A percentile compares a stretch with the other conserved stretches of the same genome.
Evolutionary conservation across 2,329 filamentous ascomycete genomes (phyloP).

Genomic region (Alternaria triticina): DNA sequence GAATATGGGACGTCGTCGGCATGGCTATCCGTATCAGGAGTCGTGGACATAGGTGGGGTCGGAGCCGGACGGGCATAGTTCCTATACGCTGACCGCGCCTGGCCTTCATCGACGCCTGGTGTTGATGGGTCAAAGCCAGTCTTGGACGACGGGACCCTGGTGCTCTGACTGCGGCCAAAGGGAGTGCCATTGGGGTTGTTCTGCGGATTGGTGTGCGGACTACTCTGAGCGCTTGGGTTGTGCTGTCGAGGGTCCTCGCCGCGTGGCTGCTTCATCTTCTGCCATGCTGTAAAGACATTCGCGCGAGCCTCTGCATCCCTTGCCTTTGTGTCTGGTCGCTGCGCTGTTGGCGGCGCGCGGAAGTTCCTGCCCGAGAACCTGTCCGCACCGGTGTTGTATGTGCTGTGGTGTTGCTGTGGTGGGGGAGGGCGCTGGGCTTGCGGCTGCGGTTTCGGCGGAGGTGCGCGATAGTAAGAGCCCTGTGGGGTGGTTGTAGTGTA

Average conservation of each 20-base stretch:
- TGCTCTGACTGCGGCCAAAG: slow-evolving; percentile 49
- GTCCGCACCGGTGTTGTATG: slow-evolving; percentile 50
- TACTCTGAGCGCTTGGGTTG: slow-evolving; percentile 18
- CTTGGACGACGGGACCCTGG: slow-evolving; percentile 58
- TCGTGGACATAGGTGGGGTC: slow-evolving; percentile 34
- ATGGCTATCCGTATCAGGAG: slow-evolving; percentile 28
- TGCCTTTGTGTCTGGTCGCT: slow-evolving; percentile 35
- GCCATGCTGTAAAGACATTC: slow-evolving; percentile 57
- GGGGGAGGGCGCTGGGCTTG: slow-evolving; percentile 34
- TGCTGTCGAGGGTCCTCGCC: slow-evolving; percentile 36
- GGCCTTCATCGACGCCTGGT: slow-evolving; percentile 65
- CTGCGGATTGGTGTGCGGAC: slow-evolving; percentile 10
- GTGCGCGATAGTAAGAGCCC: slow-evolving; percentile 41
- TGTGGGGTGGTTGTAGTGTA: slow-evolving; percentile 47
- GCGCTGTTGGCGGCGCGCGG: slow-evolving; percentile 43
- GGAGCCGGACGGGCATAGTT: slow-evolving; percentile 43
- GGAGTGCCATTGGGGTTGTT: slow-evolving; percentile 47
- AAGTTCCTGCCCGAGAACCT: slow-evolving; percentile 53
- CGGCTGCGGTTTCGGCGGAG: slow-evolving; percentile 35
- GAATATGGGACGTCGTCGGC: slow-evolving; percentile 47
- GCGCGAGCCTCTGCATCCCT: slow-evolving; percentile 50
- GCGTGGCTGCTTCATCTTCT: slow-evolving; percentile 54
- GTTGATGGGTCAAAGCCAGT: slow-evolving; percentile 65
- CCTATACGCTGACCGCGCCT: slow-evolving; percentile 60
- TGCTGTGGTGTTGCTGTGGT: slow-evolving; percentile 37